phyloP scores from a whole-genome alignment of 75 land plant species.

The Larix kaempferi region DNA sequence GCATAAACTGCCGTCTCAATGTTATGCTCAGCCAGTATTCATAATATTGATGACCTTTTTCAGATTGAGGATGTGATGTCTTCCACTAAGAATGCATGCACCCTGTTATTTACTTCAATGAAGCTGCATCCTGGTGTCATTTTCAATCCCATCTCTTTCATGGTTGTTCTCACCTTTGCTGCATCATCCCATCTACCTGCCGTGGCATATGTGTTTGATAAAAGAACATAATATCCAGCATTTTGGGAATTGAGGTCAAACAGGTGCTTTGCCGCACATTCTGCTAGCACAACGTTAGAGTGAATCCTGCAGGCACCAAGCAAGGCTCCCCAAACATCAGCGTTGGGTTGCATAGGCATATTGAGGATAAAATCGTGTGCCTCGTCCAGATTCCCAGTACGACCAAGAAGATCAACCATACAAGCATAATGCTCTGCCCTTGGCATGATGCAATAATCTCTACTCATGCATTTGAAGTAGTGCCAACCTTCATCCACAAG shows the following conservation, averaged over 20 bases:
- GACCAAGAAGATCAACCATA: constrained; percentile 35
- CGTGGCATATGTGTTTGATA: constrained; percentile 25
- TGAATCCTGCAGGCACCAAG: constrained; percentile 37
- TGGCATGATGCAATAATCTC: constrained; percentile 16
- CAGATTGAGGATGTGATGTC: constrained; percentile 13
- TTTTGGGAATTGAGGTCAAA: neutral
- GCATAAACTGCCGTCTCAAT: too few relatives aligned
- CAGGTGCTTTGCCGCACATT: too few relatives aligned
- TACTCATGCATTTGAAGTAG: constrained; percentile 26
- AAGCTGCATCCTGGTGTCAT: constrained; percentile 24
- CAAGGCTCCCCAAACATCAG: constrained; percentile 34
- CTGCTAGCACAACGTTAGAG: constrained; percentile 25
- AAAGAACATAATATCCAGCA: constrained; percentile 1
- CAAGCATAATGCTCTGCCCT: constrained; percentile 37
- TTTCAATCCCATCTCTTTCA: constrained; percentile 12
- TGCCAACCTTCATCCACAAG: constrained; percentile 18
- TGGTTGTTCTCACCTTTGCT: constrained; percentile 2
- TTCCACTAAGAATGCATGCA: constrained; percentile 6
- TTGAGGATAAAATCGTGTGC: constrained; percentile 33
- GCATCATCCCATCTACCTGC: constrained; percentile 23
- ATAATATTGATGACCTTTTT: neutral
- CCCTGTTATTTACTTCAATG: constrained; percentile 19
- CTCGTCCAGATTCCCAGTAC: constrained; percentile 29
- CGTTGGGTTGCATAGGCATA: constrained; percentile 38
- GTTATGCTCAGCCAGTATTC: neutral